phyloP scores from a whole-genome alignment of 148 eudicot genomes.

The Cornus florida region DNA sequence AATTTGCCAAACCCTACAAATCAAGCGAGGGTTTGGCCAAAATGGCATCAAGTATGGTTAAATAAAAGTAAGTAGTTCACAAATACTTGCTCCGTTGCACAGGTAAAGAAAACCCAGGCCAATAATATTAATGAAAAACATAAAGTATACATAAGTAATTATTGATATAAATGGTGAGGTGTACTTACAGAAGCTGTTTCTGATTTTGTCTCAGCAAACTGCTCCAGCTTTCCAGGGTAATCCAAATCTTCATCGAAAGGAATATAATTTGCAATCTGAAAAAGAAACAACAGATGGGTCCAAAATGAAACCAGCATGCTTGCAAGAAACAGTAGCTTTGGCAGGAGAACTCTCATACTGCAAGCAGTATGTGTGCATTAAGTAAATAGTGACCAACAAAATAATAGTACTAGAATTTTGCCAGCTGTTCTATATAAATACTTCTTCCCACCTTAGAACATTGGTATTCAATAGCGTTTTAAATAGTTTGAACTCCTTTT shows the following conservation, averaged over 20 bases:
- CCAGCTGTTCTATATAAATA: background rate
- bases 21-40: background rate
- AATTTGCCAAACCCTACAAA: background rate
- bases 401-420: background rate
- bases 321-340: background rate
- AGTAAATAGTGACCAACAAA: background rate
- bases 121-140: background rate
- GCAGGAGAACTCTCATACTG: background rate
- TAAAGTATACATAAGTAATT: background rate
- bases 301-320: conserved; percentile 1
- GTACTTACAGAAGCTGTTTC: conserved; percentile 70
- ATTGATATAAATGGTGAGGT: background rate
- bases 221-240: conserved; percentile 91
- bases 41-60: background rate
- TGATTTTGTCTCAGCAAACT: conserved; percentile 44
- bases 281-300: conserved; percentile 15
- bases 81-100: background rate
- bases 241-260: conserved; percentile 88
- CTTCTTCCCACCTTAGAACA: background rate
- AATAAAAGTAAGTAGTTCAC: background rate
- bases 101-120: background rate
- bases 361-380: background rate
- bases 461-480: background rate
- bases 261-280: conserved; percentile 87
- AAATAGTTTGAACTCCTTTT: background rate